Percentiles rank a stretch among this genome's conserved stretches.
Evolutionary conservation across 345 rosid genomes (phyloP).

Genomic region (Acer negundo): DNA sequence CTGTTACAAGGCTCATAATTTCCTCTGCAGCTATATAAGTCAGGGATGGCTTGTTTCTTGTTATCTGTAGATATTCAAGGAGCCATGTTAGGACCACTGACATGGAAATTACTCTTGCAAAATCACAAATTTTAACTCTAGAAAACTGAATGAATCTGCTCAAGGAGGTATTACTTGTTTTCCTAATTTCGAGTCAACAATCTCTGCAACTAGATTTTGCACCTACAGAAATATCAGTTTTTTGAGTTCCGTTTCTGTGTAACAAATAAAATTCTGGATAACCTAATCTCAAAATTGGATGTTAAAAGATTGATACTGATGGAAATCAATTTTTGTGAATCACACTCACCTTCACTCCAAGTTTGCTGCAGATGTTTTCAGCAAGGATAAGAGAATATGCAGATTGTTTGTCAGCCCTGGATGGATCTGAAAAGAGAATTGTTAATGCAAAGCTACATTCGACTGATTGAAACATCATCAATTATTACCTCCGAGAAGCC

Average conservation of each 20-base stretch:
- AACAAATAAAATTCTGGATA: background rate
- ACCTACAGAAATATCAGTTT: conserved; percentile 46
- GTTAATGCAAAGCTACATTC: conserved; percentile 20
- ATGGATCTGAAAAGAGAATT: conserved; percentile 60
- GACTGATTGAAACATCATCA: conserved; percentile 10
- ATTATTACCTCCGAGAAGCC: conserved; percentile 76
- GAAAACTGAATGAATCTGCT: conserved; percentile 17
- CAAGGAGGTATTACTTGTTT: conserved; percentile 64
- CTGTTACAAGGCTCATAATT: conserved; percentile 97
- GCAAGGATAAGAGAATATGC: conserved; percentile 93
- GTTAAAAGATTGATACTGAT: conserved; percentile 4
- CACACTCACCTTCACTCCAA: conserved; percentile 68
- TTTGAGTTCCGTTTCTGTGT: conserved; percentile 12
- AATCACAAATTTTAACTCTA: conserved; percentile 12
- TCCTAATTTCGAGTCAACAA: conserved; percentile 87
- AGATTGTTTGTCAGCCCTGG: conserved; percentile 89
- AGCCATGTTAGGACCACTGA: conserved; percentile 1
- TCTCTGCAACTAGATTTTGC: conserved; percentile 92
- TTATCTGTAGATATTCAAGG: conserved; percentile 51
- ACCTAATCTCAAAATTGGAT: background rate
- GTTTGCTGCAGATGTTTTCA: conserved; percentile 83
- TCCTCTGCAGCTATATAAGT: conserved; percentile 91
- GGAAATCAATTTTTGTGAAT: background rate
- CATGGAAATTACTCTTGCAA: background rate
- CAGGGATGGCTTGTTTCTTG: conserved; percentile 80